Conservation (phyloP, 148 eudicot genomes). For the Diospyros kaki region DNA sequence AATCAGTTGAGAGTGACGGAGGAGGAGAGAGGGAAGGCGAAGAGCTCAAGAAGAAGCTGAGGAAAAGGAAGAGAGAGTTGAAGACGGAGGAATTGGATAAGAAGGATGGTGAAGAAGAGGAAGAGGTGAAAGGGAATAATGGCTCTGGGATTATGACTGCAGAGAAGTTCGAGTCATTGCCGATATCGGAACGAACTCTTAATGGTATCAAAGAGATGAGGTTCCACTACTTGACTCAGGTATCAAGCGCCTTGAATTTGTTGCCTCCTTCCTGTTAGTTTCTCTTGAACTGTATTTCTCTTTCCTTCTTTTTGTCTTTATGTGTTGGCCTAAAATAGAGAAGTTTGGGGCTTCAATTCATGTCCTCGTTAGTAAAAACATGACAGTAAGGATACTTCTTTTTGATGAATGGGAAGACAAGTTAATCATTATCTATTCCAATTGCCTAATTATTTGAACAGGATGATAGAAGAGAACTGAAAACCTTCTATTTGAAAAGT, state of each 20-base stretch:
- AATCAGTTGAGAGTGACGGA: neutral
- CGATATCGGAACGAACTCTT: conserved; percentile 51
- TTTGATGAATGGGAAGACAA: too few species aligned
- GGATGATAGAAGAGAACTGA: too few species aligned
- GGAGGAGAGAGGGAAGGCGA: conserved; percentile 12
- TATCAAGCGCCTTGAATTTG: conserved; percentile 6
- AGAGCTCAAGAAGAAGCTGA: conserved; percentile 10
- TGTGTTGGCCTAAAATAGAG: too few species aligned
- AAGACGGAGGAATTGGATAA: conserved; percentile 4
- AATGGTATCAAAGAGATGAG: conserved; percentile 51
- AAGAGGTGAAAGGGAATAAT: conserved; percentile 28
- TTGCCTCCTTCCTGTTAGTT: neutral
- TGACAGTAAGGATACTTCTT: too few species aligned
- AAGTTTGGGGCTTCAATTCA: too few species aligned
- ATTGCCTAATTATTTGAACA: too few species aligned
- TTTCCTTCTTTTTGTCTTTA: too few species aligned
- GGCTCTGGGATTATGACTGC: conserved; percentile 75
- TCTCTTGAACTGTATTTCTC: neutral
- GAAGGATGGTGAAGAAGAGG: conserved; percentile 7
- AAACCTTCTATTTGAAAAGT: too few species aligned
- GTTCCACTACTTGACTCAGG: conserved; percentile 78
- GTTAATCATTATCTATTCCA: too few species aligned
- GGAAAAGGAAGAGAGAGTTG: conserved; percentile 15
- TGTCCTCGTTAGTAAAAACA: too few species aligned
- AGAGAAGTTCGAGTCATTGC: conserved; percentile 44